Evolutionary conservation across 768 basidiomycete species (phyloP).

Genomic region (Psilocybe subaeruginosa): DNA sequence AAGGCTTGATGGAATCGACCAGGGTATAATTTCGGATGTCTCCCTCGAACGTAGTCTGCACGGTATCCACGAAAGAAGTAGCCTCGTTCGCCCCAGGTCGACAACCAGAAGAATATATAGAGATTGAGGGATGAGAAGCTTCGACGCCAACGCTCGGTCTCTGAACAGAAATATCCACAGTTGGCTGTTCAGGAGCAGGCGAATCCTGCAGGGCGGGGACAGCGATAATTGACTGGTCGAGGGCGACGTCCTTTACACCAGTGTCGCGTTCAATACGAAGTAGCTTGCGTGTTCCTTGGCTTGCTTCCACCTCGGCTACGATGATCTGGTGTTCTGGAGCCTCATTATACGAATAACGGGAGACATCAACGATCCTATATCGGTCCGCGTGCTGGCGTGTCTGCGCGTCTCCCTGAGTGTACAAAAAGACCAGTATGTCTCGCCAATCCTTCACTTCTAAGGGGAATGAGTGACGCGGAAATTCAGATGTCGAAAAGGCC

Average conservation of each 20-base stretch:
- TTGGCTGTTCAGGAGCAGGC: neutral
- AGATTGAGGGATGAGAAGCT: neutral
- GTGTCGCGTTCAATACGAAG: neutral
- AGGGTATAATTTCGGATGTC: neutral
- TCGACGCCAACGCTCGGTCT: neutral
- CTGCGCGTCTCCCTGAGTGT: neutral
- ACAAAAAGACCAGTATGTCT: conserved; percentile 2
- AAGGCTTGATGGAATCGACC: neutral
- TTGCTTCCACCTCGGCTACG: neutral
- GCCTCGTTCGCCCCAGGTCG: neutral
- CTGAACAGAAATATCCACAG: neutral
- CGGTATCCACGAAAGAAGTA: neutral
- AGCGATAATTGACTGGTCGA: neutral
- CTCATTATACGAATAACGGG: neutral
- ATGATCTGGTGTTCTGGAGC: neutral
- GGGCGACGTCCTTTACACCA: neutral
- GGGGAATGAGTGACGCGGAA: neutral
- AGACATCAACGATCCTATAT: neutral
- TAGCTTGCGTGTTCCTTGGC: neutral
- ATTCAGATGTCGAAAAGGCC: neutral
- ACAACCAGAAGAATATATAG: neutral
- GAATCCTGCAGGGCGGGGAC: neutral
- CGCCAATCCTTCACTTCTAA: neutral
- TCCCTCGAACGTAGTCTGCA: neutral
- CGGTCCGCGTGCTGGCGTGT: neutral